phyloP scores from a whole-genome alignment of 139 green algal species.

The Asterochloris erici region DNA sequence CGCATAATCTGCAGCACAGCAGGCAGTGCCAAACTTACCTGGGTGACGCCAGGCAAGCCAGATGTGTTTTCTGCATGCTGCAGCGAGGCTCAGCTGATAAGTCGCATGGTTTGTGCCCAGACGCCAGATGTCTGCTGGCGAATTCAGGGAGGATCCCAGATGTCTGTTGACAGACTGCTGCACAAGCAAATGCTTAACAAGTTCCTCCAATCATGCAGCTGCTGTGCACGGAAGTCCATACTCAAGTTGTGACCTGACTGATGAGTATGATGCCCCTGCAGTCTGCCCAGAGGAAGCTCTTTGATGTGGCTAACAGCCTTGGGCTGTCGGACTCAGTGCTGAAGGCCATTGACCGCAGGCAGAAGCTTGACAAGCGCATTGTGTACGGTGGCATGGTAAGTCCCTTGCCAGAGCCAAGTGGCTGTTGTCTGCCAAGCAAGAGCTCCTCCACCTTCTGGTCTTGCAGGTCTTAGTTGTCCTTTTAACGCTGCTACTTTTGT shows the following conservation, averaged over 20 bases:
- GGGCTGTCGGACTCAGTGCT: constrained; percentile 81
- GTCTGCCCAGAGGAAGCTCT: constrained; percentile 71
- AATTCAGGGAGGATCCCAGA: too few relatives aligned
- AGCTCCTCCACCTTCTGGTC: background rate
- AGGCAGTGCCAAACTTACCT: background rate
- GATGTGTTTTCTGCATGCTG: too few relatives aligned
- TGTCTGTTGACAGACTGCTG: too few relatives aligned
- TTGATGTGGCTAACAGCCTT: constrained; percentile 85
- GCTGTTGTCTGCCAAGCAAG: background rate
- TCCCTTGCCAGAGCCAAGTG: background rate
- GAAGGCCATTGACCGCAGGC: constrained; percentile 72
- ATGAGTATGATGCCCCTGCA: constrained; percentile 20
- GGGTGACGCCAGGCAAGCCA: background rate
- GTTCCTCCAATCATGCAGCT: too few relatives aligned
- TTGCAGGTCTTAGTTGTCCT: constrained; percentile 9
- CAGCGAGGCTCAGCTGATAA: too few relatives aligned
- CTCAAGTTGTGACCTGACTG: too few relatives aligned
- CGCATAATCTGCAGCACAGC: too few relatives aligned
- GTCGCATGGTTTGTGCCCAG: too few relatives aligned
- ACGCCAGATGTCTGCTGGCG: too few relatives aligned
- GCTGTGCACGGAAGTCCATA: too few relatives aligned
- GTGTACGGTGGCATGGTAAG: constrained; percentile 85
- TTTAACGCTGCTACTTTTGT: constrained; percentile 8
- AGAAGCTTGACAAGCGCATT: constrained; percentile 71
- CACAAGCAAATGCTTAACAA: too few relatives aligned